Conservation (phyloP, 371 early-diverging fungal species). For the Rhizomucor pusillus region DNA sequence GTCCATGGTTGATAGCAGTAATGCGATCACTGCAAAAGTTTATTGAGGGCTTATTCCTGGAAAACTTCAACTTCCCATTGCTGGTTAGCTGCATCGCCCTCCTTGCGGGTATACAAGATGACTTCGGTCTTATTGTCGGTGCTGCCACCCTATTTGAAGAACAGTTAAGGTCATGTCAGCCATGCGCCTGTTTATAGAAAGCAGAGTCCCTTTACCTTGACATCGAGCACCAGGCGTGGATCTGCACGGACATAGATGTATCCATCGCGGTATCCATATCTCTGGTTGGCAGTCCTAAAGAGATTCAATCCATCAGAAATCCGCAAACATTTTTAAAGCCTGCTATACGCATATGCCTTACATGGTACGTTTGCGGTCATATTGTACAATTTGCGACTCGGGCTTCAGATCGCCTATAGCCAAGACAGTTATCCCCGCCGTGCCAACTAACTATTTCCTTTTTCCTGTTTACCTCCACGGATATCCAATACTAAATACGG, state of each 20-base stretch:
- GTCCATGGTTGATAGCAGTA: neutral
- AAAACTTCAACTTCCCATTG: slow-evolving; percentile 16
- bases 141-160: slow-evolving; percentile 9
- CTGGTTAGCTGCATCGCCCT: slow-evolving; percentile 8
- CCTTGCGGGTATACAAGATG: slow-evolving; percentile 14
- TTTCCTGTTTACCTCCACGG: slow-evolving; percentile 26
- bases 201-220: slow-evolving; percentile 18
- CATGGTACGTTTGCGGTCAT: slow-evolving; percentile 40
- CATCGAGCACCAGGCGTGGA: slow-evolving; percentile 39
- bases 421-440: neutral
- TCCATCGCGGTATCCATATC: slow-evolving; percentile 43
- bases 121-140: slow-evolving; percentile 9
- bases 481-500: slow-evolving; percentile 40
- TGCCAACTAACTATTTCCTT: neutral
- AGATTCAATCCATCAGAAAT: neutral
- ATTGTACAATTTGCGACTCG: slow-evolving; percentile 30
- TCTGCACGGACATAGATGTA: slow-evolving; percentile 38
- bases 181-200: neutral
- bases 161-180: neutral
- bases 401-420: slow-evolving; percentile 31
- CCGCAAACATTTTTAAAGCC: neutral
- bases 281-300: slow-evolving; percentile 41
- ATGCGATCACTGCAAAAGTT: neutral
- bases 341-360: slow-evolving; percentile 29
- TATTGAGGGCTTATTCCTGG: slow-evolving; percentile 1